phyloP scores from a whole-genome alignment of 495 filamentous ascomycete genomes.

The Staphylotrichum tortipilum region DNA sequence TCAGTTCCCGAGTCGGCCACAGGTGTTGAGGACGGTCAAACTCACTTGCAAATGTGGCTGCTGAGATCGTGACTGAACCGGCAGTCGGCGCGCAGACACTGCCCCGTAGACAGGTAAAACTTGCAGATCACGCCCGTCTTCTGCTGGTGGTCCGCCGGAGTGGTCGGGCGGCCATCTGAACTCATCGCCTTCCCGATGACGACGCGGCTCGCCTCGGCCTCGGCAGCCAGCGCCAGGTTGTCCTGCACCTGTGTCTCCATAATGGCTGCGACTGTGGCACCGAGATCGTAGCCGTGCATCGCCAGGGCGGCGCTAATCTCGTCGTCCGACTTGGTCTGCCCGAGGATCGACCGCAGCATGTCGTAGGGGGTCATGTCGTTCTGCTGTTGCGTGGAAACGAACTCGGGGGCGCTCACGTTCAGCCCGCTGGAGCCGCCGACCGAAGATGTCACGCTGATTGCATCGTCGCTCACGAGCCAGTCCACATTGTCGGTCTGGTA shows the following conservation, averaged over 20 bases:
- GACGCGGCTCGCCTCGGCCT: constrained; percentile 42
- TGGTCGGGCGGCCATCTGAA: constrained; percentile 58
- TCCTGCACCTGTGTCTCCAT: constrained; percentile 55
- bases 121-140: constrained; percentile 87
- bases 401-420: constrained; percentile 70
- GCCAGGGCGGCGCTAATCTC: constrained; percentile 88
- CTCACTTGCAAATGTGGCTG: constrained; percentile 96
- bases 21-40: constrained; percentile 20
- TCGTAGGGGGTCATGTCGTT: constrained; percentile 96
- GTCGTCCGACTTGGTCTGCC: constrained; percentile 80
- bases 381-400: constrained; percentile 55
- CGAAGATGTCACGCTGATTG: constrained; percentile 66
- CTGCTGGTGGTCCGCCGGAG: constrained; percentile 60
- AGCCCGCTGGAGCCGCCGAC: constrained; percentile 55
- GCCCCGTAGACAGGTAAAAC: constrained; percentile 86
- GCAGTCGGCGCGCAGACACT: constrained; percentile 90
- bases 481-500: constrained; percentile 89
- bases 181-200: constrained; percentile 89
- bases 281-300: constrained; percentile 84
- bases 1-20: constrained; percentile 17
- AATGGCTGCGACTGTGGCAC: constrained; percentile 75
- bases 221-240: constrained; percentile 29
- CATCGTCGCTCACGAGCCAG: constrained; percentile 91
- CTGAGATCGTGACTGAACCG: constrained; percentile 95
- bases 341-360: constrained; percentile 90